These are phyloP conservation scores for Dimargaris xerosporica DNA, from an alignment of 192 early-diverging fungal genomes.

Conservation along the genomic window DNA sequence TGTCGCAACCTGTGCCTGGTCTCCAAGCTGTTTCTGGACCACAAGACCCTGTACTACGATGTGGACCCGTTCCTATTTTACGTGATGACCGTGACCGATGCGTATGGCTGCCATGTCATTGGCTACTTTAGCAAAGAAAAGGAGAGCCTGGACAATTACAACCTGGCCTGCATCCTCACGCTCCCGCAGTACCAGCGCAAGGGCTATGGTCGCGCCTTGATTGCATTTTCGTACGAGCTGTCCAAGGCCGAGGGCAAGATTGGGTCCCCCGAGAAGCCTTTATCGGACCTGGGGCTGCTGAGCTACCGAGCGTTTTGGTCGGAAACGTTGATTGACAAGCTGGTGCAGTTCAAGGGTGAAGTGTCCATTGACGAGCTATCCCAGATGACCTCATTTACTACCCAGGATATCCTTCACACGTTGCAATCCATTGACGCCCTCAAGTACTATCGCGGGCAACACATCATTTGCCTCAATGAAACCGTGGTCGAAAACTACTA, in stretches of 20 bases:
- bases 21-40: conserved; percentile 95
- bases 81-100: conserved; percentile 79
- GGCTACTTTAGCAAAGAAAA: conserved; percentile 99
- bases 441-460: conserved; percentile 81
- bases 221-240: conserved; percentile 94
- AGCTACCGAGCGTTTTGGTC: conserved; percentile 95
- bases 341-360: conserved; percentile 60
- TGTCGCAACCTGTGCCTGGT: conserved; percentile 92
- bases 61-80: conserved; percentile 98
- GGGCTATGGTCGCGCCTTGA: conserved; percentile 89
- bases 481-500: conserved; percentile 70
- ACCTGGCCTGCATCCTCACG: conserved; percentile 96
- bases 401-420: conserved; percentile 83
- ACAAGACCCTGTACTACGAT: conserved; percentile 98
- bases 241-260: conserved; percentile 84
- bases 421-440: conserved; percentile 76
- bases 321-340: conserved; percentile 64
- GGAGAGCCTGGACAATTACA: conserved; percentile 90
- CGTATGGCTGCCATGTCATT: conserved; percentile 74
- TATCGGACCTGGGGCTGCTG: conserved; percentile 90
- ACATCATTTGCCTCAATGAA: conserved; percentile 76
- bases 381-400: conserved; percentile 67
- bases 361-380: conserved; percentile 83
- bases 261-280: conserved; percentile 94
- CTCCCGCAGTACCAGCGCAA: conserved; percentile 92